Base-by-base conservation (phyloP, 805 yeast genomes). In the Yamadazyma phyllophila region DNA sequence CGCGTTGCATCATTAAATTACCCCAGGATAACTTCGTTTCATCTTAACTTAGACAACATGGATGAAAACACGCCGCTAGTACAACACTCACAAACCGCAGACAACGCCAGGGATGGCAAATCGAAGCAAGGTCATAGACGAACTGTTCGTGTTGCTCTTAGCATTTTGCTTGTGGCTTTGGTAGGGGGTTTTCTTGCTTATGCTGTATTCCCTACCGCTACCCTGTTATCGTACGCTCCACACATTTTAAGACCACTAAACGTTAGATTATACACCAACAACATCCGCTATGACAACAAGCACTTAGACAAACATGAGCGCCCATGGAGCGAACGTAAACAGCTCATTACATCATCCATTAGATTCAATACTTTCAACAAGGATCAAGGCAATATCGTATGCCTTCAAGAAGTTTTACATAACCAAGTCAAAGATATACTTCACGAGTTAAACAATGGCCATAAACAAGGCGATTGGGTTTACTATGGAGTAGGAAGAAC, bases 311-410 rank as follows among this genome's bases (percentile, higher is more conserved):
- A 54, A 2, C 69, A 67, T 14, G 85, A 80, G 54, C 53, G 57
- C 40, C 66, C 66, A 1, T 80, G 84, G 84, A 48, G 48, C 1
- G 58, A 57, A 13, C 66, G 84, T 17, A 66, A 65, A 47, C 51
- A 48, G 2, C 62, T 60, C 4, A 60, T 78, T 4, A 58, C 66
- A 7, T 57, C 67, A 7, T 45, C 52, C 9, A 52, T 52, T 26
- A 27, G 44, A n/a, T 52, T 40, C 36, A 51, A 51, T 48, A 65
- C 69, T 15, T 56, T 51, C 4, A 48, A 46, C 39, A 57, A 53
- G 27, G 45, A 53, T 29, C 39, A 41, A 16, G 60, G 66, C 8
- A 59, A 73, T 7, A 65, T 78, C 11, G 78, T 57, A 58, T 46
- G 76, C 58, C 49, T 70, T 14, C 75, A 70, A 51, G 74, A 69